phyloP scores from a whole-genome alignment of 345 rosid species.

The Salix exigua region DNA sequence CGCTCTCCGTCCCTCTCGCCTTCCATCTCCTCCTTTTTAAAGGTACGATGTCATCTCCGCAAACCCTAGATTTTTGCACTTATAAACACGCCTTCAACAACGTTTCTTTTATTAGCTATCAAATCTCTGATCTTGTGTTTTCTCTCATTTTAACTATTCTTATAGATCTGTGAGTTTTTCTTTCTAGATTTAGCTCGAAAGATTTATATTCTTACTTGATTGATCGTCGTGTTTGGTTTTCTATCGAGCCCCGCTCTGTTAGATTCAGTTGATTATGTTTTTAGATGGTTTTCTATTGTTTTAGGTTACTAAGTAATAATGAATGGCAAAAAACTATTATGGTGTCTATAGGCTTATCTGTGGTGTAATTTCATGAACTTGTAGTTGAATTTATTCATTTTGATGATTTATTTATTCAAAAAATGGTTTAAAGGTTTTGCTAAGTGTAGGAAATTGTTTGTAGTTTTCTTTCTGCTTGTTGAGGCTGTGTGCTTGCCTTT shows the following conservation, averaged over 20 bases:
- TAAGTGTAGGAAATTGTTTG: no score
- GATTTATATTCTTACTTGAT: not conserved
- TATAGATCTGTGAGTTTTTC: slow-evolving; percentile 26
- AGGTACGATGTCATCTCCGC: slow-evolving; percentile 2
- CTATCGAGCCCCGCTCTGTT: not conserved
- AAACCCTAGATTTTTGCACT: not conserved
- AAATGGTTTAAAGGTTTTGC: not conserved
- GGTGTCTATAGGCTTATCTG: not conserved
- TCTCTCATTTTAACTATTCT: not conserved
- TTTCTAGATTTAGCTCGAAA: slow-evolving; percentile 12
- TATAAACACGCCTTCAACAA: no score
- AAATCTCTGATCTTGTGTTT: not conserved
- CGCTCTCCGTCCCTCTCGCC: no score
- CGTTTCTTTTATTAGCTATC: not conserved
- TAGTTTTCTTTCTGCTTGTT: no score
- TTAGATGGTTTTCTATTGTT: not conserved
- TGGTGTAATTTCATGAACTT: not conserved
- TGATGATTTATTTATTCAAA: not conserved
- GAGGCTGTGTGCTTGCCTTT: not conserved
- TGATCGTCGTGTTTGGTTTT: not conserved
- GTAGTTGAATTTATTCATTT: not conserved
- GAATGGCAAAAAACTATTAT: not conserved
- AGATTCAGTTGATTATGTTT: slow-evolving; percentile 6
- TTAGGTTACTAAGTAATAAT: not conserved
- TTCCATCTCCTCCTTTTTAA: not conserved